A percentile compares a stretch with the other conserved stretches of the same genome.
phyloP scores from a whole-genome alignment of 306 rosid genomes.

The Dalbergia oliveri region DNA sequence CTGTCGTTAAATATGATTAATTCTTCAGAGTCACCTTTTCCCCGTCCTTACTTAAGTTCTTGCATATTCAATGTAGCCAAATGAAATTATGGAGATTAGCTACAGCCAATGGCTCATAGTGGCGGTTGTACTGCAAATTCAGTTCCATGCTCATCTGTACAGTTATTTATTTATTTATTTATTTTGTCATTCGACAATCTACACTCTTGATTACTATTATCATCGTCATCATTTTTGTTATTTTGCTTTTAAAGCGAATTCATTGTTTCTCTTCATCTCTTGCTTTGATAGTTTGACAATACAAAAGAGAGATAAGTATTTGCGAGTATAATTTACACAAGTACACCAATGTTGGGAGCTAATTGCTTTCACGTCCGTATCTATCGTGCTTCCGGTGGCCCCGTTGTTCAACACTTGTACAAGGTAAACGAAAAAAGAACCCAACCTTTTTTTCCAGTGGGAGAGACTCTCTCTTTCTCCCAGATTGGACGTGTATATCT shows the following conservation, averaged over 20 bases:
- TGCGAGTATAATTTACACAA: too few relatives aligned
- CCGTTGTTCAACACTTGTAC: too few relatives aligned
- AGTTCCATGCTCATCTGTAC: conserved; percentile 29
- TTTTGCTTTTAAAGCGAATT: neutral
- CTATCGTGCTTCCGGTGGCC: too few relatives aligned
- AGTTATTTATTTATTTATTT: neutral
- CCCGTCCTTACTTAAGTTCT: neutral
- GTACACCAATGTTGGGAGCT: too few relatives aligned
- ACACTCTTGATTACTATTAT: neutral
- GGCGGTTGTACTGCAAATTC: conserved; percentile 10
- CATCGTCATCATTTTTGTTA: neutral
- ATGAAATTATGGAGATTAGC: neutral
- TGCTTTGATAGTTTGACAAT: neutral
- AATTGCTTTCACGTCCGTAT: too few relatives aligned
- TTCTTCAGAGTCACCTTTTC: neutral
- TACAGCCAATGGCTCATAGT: conserved; percentile 12
- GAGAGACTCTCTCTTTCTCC: too few relatives aligned
- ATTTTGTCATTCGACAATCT: neutral
- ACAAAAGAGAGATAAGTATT: too few relatives aligned
- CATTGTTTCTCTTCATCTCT: neutral
- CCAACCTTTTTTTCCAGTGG: too few relatives aligned
- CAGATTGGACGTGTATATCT: too few relatives aligned
- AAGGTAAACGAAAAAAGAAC: too few relatives aligned
- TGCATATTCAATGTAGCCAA: conserved; percentile 18
- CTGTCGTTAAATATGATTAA: neutral